phyloP scores from a whole-genome alignment of 2,329 filamentous ascomycete genomes.

The Pestalotiopsis fici region DNA sequence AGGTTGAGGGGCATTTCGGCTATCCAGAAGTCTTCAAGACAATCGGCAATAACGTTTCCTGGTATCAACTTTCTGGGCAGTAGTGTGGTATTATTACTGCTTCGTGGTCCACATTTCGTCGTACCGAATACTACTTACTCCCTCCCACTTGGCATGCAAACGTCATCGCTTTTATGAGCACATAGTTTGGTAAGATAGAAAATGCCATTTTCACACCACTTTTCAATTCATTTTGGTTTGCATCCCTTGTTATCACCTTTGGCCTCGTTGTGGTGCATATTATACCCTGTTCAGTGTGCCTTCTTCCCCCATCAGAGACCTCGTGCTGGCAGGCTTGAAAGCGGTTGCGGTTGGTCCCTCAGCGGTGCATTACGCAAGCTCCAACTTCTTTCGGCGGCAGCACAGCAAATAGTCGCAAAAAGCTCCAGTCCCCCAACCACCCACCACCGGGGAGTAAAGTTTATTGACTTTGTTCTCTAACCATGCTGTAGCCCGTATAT shows the following conservation, averaged over 20 bases:
- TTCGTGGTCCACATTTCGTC: not conserved
- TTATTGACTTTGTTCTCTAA: not conserved
- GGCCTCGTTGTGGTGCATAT: not conserved
- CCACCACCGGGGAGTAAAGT: not conserved
- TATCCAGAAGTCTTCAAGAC: not conserved
- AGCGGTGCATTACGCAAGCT: not conserved
- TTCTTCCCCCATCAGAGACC: not conserved
- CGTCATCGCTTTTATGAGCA: not conserved
- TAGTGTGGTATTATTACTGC: not conserved
- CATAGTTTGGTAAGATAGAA: not conserved
- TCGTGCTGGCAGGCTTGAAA: not conserved
- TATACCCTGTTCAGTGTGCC: not conserved
- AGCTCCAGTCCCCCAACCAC: not conserved
- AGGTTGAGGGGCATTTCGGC: not conserved
- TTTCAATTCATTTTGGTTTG: not conserved
- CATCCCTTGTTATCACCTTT: not conserved
- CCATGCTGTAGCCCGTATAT: not conserved
- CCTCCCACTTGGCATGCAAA: not conserved
- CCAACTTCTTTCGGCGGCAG: not conserved
- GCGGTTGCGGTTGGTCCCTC: not conserved
- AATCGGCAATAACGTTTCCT: not conserved
- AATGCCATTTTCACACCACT: not conserved
- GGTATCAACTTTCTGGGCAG: not conserved
- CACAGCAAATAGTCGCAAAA: not conserved
- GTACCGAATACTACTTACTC: not conserved